Evolutionary conservation across 768 basidiomycete species (phyloP), one percentile per base, ranked within the genome.

Genomic region (Pholiota molesta): DNA sequence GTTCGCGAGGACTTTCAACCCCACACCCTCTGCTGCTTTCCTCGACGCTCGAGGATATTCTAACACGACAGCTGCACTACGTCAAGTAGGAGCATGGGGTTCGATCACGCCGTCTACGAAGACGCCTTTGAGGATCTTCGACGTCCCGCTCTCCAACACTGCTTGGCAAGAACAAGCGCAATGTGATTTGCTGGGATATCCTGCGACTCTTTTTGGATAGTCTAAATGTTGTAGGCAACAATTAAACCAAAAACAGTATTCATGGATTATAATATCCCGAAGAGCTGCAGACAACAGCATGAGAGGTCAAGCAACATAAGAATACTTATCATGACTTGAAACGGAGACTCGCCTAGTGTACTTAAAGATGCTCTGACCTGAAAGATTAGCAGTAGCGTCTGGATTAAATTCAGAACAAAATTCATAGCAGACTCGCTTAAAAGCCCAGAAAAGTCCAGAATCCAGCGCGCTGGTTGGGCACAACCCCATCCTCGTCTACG

Each of bases 1-100:
- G 6, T 84, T 83, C 65, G 81, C 78, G 10, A 73, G 81, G 49
- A 76, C 78, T 2, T 78, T 75, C 64, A 70, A 83, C 58, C 83
- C 83, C 5, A 83, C 82, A 59, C 81, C 80, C 0, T 73, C 75
- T 1, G 61, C 70, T 0, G 73, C 69, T 0, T 83, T 79, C 68
- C 77, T 83, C 21, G 62, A 69, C 2, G 80, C 78, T 5, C 73
- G 82, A 0, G 81, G 81, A 3, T 83, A 78, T 70, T 69, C 72
- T 2, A 73, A 66, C 17, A 78, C 80, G 0, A 66, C 74, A 2
- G 63, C 67, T 44, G 72, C 69, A 13, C 65, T 79, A 7, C 61
- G 63, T 14, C 44, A 69, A 54, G 68, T 73, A 54, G 71, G 74
- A 3, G 54, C 31, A 8, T 83, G 80, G 79, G 59, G 68, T 31